Conservation (phyloP, 73 alveolate species). For the Paramecium sonneborni region DNA sequence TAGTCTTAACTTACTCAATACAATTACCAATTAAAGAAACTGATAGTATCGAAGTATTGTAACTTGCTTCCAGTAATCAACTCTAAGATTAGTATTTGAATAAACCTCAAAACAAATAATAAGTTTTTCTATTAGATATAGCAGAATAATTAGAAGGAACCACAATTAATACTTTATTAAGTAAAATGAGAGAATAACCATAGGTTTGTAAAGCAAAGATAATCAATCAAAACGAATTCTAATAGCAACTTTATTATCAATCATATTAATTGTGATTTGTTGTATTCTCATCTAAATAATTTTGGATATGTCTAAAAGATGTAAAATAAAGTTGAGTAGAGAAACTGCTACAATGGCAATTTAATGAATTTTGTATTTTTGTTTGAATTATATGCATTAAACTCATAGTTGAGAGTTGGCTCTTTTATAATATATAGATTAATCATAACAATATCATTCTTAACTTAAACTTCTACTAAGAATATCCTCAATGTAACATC, state of each 20-base stretch:
- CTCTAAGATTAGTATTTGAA: background rate
- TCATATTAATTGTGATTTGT: background rate
- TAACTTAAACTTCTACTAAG: background rate
- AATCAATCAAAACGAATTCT: background rate
- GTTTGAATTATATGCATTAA: background rate
- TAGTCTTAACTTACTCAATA: background rate
- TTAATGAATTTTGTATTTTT: background rate
- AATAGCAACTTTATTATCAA: background rate
- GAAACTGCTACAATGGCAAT: background rate
- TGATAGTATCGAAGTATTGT: background rate
- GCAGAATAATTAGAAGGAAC: constrained; percentile 22
- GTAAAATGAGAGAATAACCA: background rate
- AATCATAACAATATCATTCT: background rate
- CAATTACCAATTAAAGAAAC: background rate
- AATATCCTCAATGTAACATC: background rate
- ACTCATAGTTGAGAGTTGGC: background rate
- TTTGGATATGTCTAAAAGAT: constrained; percentile 7
- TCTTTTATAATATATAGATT: background rate
- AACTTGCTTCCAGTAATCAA: background rate
- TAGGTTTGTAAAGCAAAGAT: background rate
- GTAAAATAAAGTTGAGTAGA: constrained; percentile 18
- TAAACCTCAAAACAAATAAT: background rate
- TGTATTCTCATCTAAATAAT: background rate
- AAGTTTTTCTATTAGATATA: background rate
- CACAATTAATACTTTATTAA: background rate